Base-by-base conservation (phyloP, 129 eudicot genomes). In the Arctium minus region DNA sequence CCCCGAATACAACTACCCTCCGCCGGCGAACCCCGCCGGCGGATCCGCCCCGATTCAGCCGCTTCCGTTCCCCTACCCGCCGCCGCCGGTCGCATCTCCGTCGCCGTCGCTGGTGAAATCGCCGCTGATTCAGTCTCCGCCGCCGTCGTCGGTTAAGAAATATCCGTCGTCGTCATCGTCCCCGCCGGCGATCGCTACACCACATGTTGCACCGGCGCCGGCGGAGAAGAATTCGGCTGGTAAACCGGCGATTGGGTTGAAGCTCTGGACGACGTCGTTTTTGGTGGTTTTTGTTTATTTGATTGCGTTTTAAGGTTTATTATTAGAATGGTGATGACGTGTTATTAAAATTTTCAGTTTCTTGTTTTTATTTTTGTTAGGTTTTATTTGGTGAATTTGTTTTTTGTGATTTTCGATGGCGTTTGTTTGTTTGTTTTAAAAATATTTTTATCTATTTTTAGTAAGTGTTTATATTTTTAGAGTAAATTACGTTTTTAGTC, bases 21-120 rank as follows among this genome's bases (percentile, higher is more conserved):
- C 74, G 1, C 80, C 68, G 6, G 39, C 84, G 12, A 0, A 1
- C 22, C 0, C 83, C 46, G 18, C 37, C 10, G 5, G 0, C 0
- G 37, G 37, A 72, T 44, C 82, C 64, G 11, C 68, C 65, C 85
- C 89, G 1, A 40, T 81, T 5, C 62, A 81, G 18, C 88, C 88
- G 3, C 88, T 86, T 36, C 88, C 88, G 0, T 86, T 81, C 79
- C 88, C 88, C 5, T 77, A 77, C 72, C 86, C 86, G 1, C 88
- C 46, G 67, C 85, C 86, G 0, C 7, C 8, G 1, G 70, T 30
- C 12, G 79, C 88, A 10, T 29, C 83, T 31, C 85, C 88, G 6
- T 29, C 83, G 33, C 56, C 35, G 4, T 37, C 73, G 0, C 71
- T 36, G 13, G 40, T 68, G 6, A 37, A 30, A 13, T 10, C 27